Evolutionary conservation across 129 eudicot species (phyloP), one percentile per base, ranked within the genome.

Genomic region (Arctium lappa): DNA sequence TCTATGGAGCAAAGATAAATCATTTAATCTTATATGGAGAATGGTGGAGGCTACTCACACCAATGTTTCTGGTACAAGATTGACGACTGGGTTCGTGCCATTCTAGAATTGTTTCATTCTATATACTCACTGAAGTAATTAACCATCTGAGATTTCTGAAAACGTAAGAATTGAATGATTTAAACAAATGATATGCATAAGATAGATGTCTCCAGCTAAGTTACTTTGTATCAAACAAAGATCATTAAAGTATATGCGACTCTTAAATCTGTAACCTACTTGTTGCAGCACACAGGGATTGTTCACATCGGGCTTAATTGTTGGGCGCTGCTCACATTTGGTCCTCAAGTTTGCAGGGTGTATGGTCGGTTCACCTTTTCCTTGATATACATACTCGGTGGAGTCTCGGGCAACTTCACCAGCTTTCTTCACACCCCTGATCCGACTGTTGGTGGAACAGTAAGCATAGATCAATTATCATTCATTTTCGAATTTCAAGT

Each of bases 21-120:
- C 88, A 92, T 76, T 84, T 92, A 82, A 94, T 94, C 74, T 65
- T 92, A 69, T 65, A 76, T 66, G 98, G 98, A 82, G 98, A 94
- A 87, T 94, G 97, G 97, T 94, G 98, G 98, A 91, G 98, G 85
- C 94, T 94, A 18, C 79, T 94, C 81, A 94, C 98, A 66, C 97
- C 98, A 39, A 94, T 94, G 92, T 94, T 94, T 94, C 98, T 94
- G 98, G 98, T 94, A 94, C 98, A 92, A 86, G 94, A 92, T 90
- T 86, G 87, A 88, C 13, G 60, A 80, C 69, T 94, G 82, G 97
- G 97, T 94, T 93, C 93, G 97, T 94, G 85, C 91, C 84, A 50
- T 85, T 85, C 72, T 79, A 81, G 83, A 71, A 75, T 69, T 56
- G 76, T 77, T 77, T 42, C 11, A 60, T 74, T 38, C 34, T 68